Base-by-base conservation (phyloP, 1,284 basidiomycete genomes). In the Cryptococcus neoformans region DNA sequence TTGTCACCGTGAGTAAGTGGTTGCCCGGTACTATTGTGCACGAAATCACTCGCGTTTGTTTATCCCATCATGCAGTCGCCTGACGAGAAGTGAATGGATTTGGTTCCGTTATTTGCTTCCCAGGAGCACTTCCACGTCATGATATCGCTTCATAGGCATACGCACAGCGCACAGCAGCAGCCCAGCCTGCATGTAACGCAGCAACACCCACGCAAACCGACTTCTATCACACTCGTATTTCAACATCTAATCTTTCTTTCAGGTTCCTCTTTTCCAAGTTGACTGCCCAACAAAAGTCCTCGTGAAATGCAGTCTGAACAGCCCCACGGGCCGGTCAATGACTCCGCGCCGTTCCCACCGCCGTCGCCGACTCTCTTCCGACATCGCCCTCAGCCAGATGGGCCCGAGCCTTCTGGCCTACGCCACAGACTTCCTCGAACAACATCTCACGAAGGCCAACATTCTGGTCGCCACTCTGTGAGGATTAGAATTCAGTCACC, bases 401-500 rank as follows among this genome's bases (percentile, higher is more conserved):
- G 47, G 6, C 48, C 48, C 54, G 53, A 61, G 8, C 34, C 41
- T 7, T 59, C 59, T 8, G 36, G 35, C 14, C 46, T 66, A 1
- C 51, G 61, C 17, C 56, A 60, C 3, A 51, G 58, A 40, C 41
- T 50, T 21, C 38, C 51, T 10, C 41, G 37, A 48, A 8, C 46
- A 14, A 14, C 17, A n/a, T 48, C 46, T 4, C 46, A 48, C 6
- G 46, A 48, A 17, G 6, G 17, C 2, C 46, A 17, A 8, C 17
- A 17, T 2, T 8, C 14, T 14, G 3, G 36, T 28, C 11, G 36
- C 55, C 9, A 14, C 58, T n/a, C 17, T 16, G 40, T 11, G 44
- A 41, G 66, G 16, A 60, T 76, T 11, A 60, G 62, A 11, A 61
- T 76, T 11, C 62, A 64, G 37, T 70, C 69, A 6, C 72, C 74